Conservation (phyloP, 1,284 basidiomycete species). For the Trichosporon ovoides region DNA sequence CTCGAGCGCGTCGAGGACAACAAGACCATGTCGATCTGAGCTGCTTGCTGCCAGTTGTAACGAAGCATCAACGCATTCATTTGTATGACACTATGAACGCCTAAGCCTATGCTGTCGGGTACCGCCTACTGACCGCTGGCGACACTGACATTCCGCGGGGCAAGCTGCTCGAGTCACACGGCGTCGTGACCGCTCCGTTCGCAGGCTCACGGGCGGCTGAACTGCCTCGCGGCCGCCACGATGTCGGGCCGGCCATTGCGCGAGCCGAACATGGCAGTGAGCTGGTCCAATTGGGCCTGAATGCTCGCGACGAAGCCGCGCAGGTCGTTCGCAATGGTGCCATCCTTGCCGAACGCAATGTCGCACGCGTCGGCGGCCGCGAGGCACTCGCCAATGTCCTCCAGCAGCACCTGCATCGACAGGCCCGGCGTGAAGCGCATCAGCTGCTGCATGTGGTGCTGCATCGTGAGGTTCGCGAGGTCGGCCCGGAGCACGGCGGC, state of each 20-base stretch:
- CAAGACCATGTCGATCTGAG: conserved; percentile 1
- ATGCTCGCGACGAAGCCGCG: background rate
- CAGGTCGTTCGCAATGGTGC: background rate
- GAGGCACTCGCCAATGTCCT: background rate
- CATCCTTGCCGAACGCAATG: background rate
- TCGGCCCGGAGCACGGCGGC: conserved; percentile 71
- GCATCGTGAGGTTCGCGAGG: conserved; percentile 61
- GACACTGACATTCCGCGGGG: too few species aligned
- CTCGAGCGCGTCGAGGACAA: conserved; percentile 3
- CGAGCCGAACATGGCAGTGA: too few species aligned
- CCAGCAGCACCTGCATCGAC: too few species aligned
- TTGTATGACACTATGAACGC: background rate
- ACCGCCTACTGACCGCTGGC: too few species aligned
- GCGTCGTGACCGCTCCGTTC: too few species aligned
- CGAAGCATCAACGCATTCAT: too few species aligned
- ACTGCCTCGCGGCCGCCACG: too few species aligned
- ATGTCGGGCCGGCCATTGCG: too few species aligned
- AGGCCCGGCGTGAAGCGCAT: too few species aligned
- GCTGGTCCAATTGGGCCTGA: background rate
- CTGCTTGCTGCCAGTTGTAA: background rate
- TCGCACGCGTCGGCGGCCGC: background rate
- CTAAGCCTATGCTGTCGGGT: background rate
- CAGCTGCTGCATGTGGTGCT: background rate
- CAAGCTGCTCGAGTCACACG: too few species aligned
- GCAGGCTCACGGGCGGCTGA: too few species aligned